Evolutionary conservation across 768 basidiomycete genomes (phyloP), one percentile per base, ranked within the genome.

Genomic region (Leccinum olivaceopallidum): DNA sequence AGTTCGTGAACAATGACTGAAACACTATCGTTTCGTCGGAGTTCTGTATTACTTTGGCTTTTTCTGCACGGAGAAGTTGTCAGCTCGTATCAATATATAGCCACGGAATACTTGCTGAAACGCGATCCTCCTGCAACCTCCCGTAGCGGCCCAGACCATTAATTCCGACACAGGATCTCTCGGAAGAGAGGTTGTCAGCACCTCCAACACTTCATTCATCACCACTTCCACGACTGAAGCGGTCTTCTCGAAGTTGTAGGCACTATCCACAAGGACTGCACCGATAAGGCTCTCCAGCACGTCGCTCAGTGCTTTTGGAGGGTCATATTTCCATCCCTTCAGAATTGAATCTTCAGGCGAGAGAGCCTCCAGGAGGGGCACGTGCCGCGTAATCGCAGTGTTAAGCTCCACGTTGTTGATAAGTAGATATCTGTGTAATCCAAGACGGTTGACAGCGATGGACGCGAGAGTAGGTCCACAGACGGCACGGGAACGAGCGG

Each of bases 231-330:
- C 80, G 18, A 93, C 79, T 0, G 77, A 77, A 16, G 82, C 81
- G 4, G 86, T 84, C 60, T 79, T 83, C 55, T 92, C 90, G 61
- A 90, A 86, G 63, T 92, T 75, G 68, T 88, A 92, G 5, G 81
- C 85, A 5, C 85, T 83, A 73, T 96, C 94, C 48, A 95, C 82
- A 30, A 96, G 81, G 20, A 96, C 78, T 3, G 92, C 93, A 1
- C 92, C 94, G 36, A 94, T 77, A 6, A 95, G 75, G 56, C 92
- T 90, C 74, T 96, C 94, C 56, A 95, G 80, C 5, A 93, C 83
- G 68, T 96, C 94, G 58, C 90, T 88, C 34, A 94, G 75, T 6
- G 84, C 87, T 73, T 96, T 96, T 0, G 94, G 93, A 9, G 93
- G 92, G 66, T 93, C 88, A 63, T 87, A 88, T 65, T 84, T 84